Base-by-base conservation (phyloP, 345 rosid species). In the Mallotus nudiflorus region DNA sequence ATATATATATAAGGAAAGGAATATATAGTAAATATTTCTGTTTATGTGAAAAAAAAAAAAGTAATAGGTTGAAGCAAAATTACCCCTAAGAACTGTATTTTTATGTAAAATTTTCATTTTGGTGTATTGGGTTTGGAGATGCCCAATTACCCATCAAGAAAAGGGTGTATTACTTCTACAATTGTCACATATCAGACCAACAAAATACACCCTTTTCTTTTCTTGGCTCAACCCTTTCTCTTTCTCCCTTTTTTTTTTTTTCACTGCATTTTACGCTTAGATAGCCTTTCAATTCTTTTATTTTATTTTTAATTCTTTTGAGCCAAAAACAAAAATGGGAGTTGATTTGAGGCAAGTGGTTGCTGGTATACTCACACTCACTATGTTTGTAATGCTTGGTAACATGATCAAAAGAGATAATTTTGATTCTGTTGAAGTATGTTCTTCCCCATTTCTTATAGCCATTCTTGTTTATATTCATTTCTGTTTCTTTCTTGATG, bases 301-400 rank as follows among this genome's bases (percentile, higher is more conserved):
- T 39, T 39, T 64, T 37, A 22, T 27, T 52, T 33, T 37, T 11
- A 2, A 2, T 37, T 60, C 27, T 31, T 16, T 19, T 60, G 2
- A 7, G 35, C 27, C 25, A 27, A 13, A 31, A 13, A 59, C 20
- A 52, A 42, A 72, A 77, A 91, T 94, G 96, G 96, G 91, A 49
- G 82, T 91, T 31, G 98, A 95, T 90, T 85, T 95, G 86, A 89
- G 97, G 81, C 99, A 92, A 76, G 97, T 90, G 22, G 87, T 92
- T 39, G 99, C 99, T 67, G 98, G 91, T 56, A 83, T 95, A 46
- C 85, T 95, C 75, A 92, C 97, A 1, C 75, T 92, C 59, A 90
- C 98, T 44, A 91, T 95, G 99, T 95, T 95, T 69, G 90, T 95
- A 8, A 90, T 95, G 99, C 98, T 96, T 45, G 98, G 91, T 5